phyloP scores from a whole-genome alignment of 2,329 filamentous ascomycete species.

The Fusarium ambrosium region DNA sequence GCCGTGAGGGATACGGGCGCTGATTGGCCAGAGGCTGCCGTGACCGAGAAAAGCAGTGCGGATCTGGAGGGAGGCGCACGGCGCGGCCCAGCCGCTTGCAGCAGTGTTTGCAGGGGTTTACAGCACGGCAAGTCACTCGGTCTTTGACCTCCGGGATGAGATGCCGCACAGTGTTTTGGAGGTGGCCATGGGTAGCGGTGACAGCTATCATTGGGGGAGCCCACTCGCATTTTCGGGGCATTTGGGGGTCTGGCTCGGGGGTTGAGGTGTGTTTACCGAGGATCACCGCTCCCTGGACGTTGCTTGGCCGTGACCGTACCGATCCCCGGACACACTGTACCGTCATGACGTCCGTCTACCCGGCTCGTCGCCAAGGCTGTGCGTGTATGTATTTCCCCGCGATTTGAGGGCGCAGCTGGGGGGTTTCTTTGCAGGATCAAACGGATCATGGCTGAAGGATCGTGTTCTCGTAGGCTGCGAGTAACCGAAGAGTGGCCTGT shows the following conservation, averaged over 20 bases:
- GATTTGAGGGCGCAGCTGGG: constrained; percentile 15
- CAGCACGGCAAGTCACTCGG: constrained; percentile 31
- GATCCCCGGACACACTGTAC: constrained; percentile 36
- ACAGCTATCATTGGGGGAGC: constrained; percentile 35
- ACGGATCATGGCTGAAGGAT: constrained; percentile 8
- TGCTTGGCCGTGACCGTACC: constrained; percentile 28
- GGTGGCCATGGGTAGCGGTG: constrained; percentile 35
- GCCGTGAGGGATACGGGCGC: constrained; percentile 29
- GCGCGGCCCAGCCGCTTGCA: constrained; percentile 38
- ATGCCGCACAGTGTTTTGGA: constrained; percentile 42
- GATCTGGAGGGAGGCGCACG: constrained; percentile 23
- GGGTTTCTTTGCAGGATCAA: neutral
- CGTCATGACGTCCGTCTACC: constrained; percentile 29
- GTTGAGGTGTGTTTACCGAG: constrained; percentile 41
- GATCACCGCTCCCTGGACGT: constrained; percentile 18
- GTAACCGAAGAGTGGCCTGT: constrained; percentile 8
- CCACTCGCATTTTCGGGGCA: constrained; percentile 31
- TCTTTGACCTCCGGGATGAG: constrained; percentile 29
- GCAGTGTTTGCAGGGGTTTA: constrained; percentile 13
- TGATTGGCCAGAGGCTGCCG: constrained; percentile 38
- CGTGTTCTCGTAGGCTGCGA: constrained; percentile 9
- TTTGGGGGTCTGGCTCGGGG: constrained; percentile 30
- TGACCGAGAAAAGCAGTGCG: constrained; percentile 42
- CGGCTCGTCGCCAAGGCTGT: constrained; percentile 20
- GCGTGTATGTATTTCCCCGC: constrained; percentile 26